phyloP scores from a whole-genome alignment of 1,284 basidiomycete species.

The Irpex sp. region DNA sequence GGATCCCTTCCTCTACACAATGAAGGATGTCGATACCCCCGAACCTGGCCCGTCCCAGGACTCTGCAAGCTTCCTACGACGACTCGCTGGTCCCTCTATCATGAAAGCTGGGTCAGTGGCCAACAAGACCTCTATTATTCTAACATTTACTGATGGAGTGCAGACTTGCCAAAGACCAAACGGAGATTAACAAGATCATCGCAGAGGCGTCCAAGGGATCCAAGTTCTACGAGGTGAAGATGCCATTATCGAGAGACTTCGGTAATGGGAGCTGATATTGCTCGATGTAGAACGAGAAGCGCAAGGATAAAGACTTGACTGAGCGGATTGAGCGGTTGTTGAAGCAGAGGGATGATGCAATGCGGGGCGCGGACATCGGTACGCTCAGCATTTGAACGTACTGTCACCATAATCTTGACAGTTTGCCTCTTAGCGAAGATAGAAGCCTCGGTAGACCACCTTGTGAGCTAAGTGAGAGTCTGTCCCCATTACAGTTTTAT shows the following conservation, averaged over 20 bases:
- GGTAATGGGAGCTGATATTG: not conserved
- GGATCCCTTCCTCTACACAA: not conserved
- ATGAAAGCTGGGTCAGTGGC: slow-evolving; percentile 68
- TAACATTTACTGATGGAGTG: not conserved
- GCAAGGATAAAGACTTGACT: slow-evolving; percentile 78
- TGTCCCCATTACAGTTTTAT: not conserved
- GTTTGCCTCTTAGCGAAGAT: slow-evolving; percentile 37
- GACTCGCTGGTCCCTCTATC: slow-evolving; percentile 74
- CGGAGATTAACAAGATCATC: slow-evolving; percentile 76
- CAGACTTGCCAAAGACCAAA: slow-evolving; percentile 74
- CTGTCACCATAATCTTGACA: not conserved
- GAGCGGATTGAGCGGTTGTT: slow-evolving; percentile 65
- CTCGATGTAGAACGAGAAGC: slow-evolving; percentile 71
- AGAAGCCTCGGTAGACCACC: slow-evolving; percentile 49
- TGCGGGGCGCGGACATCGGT: slow-evolving; percentile 59
- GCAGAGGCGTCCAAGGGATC: slow-evolving; percentile 81
- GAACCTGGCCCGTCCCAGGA: slow-evolving; percentile 45
- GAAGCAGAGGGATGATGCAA: slow-evolving; percentile 57
- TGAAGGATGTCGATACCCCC: not conserved
- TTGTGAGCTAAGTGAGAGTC: too few relatives aligned
- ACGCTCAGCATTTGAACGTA: slow-evolving; percentile 24
- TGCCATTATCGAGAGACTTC: not conserved
- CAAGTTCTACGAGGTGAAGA: slow-evolving; percentile 75
- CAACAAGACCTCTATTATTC: not conserved
- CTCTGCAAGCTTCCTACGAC: slow-evolving; percentile 62